These are phyloP conservation scores for Corymbia calophylla DNA, from an alignment of 441 rosid species.

Conservation along the genomic window DNA sequence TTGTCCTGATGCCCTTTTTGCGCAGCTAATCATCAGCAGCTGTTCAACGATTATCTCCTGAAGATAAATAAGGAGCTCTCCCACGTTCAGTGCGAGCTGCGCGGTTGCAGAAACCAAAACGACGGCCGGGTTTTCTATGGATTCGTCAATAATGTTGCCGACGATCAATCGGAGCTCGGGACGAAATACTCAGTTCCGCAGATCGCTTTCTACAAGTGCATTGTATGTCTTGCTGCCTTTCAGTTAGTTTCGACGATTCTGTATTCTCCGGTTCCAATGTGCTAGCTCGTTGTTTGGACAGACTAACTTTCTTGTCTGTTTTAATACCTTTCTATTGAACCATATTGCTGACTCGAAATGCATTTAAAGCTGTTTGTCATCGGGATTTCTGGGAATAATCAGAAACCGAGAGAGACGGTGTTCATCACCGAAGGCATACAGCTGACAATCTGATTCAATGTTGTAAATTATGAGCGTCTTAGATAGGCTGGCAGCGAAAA, in stretches of 20 bases:
- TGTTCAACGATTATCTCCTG: constrained; percentile 58
- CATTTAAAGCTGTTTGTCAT: background rate
- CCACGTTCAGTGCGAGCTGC: constrained; percentile 63
- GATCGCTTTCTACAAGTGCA: constrained; percentile 72
- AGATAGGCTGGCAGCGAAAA: background rate
- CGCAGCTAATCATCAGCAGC: constrained; percentile 36
- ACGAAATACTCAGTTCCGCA: constrained; percentile 77
- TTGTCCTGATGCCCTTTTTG: background rate
- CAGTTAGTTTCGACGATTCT: background rate
- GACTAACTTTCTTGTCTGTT: background rate
- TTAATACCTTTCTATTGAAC: background rate
- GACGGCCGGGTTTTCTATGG: constrained; percentile 75
- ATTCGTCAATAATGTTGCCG: constrained; percentile 68
- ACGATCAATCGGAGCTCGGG: constrained; percentile 93
- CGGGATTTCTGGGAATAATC: background rate
- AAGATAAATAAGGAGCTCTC: constrained; percentile 89
- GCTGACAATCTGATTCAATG: background rate
- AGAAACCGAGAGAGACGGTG: background rate
- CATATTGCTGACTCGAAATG: background rate
- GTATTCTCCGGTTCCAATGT: background rate
- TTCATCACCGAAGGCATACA: background rate
- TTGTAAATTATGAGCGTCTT: background rate
- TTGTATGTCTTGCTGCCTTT: constrained; percentile 40
- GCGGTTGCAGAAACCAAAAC: constrained; percentile 70
- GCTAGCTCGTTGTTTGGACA: background rate